Base-by-base conservation (phyloP, 2,329 filamentous ascomycete genomes). In the Botrytis byssoidea region DNA sequence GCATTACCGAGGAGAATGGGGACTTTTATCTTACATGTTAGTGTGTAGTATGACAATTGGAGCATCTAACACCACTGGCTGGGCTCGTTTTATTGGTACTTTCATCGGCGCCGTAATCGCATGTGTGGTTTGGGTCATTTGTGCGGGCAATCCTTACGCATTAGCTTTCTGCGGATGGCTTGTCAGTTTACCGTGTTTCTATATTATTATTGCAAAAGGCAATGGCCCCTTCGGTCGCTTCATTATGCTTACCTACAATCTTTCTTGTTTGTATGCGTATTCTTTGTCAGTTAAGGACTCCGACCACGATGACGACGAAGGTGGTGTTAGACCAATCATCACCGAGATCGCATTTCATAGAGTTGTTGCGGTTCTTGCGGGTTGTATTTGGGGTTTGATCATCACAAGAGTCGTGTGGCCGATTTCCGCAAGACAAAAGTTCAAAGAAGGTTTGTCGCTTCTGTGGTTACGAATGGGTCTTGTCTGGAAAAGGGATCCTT, bases 41-140 rank as follows among this genome's bases (percentile, higher is more conserved):
- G 96, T 99, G 37, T 97, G 95, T 81, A 94, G 93, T 55, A 98
- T 98, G 94, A 99, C 95, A 0, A 95, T 98, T 35, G 96, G 96
- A 42, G 94, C 96, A 12, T 93, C 94, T 37, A 99, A 98, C 82
- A 97, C 95, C 1, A 98, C 95, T 0, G 95, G 94, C 6, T 90
- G 91, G 79, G 90, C 95, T 67, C 91, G 96, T 77, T 95, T 98
- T 80, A 85, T 93, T 14, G 96, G 95, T 73, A 99, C 95, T 1
- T 86, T 94, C 48, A 86, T 97, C 55, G 96, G 96, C 29, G 94
- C 94, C 10, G 81, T 87, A 1, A 91, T 91, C 76, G 93, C 95
- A 0, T 87, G 95, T 46, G 77, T 92, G 18, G 90, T 92, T 65
- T 99, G 96, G 96, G 86, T 91, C 60, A 84, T 92, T 37, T 91